phyloP scores from a whole-genome alignment of 768 basidiomycete genomes.

The Termitomyces sp. region DNA sequence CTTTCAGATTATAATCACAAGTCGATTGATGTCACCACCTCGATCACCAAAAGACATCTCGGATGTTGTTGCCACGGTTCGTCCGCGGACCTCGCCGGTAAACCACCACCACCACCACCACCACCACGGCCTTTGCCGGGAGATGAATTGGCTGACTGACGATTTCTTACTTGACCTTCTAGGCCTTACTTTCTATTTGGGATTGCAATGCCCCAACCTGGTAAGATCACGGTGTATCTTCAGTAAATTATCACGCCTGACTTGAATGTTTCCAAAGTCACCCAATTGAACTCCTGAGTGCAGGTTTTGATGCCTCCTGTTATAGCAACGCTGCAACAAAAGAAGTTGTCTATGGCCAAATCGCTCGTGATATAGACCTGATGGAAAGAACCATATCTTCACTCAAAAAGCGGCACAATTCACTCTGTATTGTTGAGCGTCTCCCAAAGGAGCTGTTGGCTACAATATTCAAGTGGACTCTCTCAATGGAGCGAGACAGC shows the following conservation, averaged over 20 bases:
- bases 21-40: too few species aligned
- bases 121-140: too few species aligned
- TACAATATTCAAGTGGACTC: neutral
- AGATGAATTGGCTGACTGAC: too few species aligned
- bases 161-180: too few species aligned
- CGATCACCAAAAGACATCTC: too few species aligned
- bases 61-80: too few species aligned
- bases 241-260: neutral
- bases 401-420: neutral
- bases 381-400: neutral
- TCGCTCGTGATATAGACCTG: neutral
- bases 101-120: too few species aligned
- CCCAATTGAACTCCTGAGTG: neutral
- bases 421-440: neutral
- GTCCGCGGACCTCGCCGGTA: too few species aligned
- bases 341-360: neutral
- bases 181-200: too few species aligned
- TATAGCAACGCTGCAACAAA: neutral
- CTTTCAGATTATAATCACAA: too few species aligned
- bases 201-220: neutral
- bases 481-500: neutral
- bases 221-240: neutral
- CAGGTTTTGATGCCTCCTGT: neutral
- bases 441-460: conserved; percentile 4
- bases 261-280: neutral